Evolutionary conservation across 208 protist genomes (phyloP), one percentile per base, ranked within the genome.

Genomic region (Trypanosomatidae sp.): DNA sequence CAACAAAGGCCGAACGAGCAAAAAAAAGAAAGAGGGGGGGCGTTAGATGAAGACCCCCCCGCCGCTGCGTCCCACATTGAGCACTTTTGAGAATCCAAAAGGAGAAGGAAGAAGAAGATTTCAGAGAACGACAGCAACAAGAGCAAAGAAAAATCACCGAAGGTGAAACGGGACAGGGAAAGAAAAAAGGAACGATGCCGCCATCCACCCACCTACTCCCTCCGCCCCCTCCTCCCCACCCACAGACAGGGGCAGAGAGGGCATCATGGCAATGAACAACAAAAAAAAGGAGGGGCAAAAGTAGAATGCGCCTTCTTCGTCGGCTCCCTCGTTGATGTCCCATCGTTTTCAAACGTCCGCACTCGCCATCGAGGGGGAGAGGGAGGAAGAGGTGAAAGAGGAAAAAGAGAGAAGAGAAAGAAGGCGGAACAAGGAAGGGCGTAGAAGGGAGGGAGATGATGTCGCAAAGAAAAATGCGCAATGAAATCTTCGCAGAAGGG

Each of bases 401-500:
- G 19, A 55, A 25, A 22, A 8, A 36, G 28, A 44, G 36, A 65
- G 59, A 65, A 17, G 59, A 10, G 17, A 44, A 65, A n/a, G 59
- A 39, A 62, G 56, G 56, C 13, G 56, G 28, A 10, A 62, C 13
- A 55, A 55, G 0, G 22, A 55, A 55, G 22, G 50, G 50, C 50
- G 50, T 41, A 6, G 28, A 39, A 28, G 30, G 28, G 55, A 60
- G 55, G 55, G 3, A n/a, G 25, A 60, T 25, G 59, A 65, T n/a
- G 36, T 39, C 36, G 36, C 36, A 39, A 66, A 64, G 30, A 47
- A 33, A 66, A 66, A 52, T 15, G 39, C 39, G 55, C 30, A 39
- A 67, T 13, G 49, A 55, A 39, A 49, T n/a, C 66, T 44, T 36
- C 9, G 55, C 52, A 78, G 41, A 28, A 19, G 44, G 28, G 44